These are phyloP conservation scores for Exidia glandulosa DNA, from an alignment of 768 basidiomycete genomes.

Conservation along the genomic window DNA sequence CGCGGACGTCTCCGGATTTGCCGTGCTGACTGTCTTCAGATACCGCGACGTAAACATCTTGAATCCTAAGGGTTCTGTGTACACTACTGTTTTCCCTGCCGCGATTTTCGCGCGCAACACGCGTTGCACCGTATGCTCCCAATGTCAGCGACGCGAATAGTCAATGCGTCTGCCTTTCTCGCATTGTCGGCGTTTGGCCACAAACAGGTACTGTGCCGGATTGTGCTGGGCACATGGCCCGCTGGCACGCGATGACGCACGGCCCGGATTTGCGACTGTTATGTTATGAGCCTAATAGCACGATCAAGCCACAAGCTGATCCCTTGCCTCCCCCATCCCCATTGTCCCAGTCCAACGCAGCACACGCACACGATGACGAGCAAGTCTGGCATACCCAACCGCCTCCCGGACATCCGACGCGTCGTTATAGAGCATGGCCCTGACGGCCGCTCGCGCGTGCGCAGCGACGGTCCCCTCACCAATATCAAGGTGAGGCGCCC, in stretches of 20 bases:
- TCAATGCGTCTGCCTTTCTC: no score
- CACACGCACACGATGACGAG: not conserved
- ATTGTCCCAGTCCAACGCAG: not conserved
- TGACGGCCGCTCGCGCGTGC: slow-evolving; percentile 30
- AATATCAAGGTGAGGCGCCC: slow-evolving; percentile 12
- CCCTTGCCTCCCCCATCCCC: not conserved
- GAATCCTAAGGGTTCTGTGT: no score
- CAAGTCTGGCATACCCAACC: slow-evolving; percentile 13
- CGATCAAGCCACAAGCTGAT: no score
- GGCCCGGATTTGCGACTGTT: not conserved
- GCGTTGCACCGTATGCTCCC: no score
- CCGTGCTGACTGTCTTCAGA: slow-evolving; percentile 10
- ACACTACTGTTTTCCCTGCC: no score
- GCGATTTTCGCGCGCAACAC: no score
- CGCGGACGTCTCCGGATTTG: not conserved
- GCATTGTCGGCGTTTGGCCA: no score
- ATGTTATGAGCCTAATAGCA: not conserved
- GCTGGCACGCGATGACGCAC: not conserved
- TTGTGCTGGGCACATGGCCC: not conserved
- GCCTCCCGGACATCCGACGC: slow-evolving; percentile 24
- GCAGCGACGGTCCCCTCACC: slow-evolving; percentile 22
- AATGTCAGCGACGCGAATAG: no score
- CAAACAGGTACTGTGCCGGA: no score
- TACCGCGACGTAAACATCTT: slow-evolving; percentile 7
- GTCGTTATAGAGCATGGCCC: slow-evolving; percentile 40